Conservation (phyloP, 2,329 filamentous ascomycete genomes). For the Corynespora cassiicola region DNA sequence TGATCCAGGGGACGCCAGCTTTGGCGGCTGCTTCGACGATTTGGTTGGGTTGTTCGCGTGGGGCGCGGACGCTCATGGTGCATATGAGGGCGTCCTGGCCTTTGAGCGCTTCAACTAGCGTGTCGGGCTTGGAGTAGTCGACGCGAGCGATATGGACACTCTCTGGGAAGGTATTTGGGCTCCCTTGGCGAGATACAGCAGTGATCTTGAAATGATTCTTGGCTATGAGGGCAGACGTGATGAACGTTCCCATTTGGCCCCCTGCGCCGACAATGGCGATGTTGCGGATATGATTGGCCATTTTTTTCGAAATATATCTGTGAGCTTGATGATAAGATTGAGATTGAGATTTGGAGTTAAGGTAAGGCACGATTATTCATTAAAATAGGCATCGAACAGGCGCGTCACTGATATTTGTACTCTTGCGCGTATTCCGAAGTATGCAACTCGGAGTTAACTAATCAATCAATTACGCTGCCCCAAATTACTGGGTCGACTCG, state of each 20-base stretch:
- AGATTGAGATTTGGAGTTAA: too few relatives aligned
- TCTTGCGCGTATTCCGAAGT: too few relatives aligned
- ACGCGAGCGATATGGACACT: conserved; percentile 49
- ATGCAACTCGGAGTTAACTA: too few relatives aligned
- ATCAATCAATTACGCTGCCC: too few relatives aligned
- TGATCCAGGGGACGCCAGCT: conserved; percentile 46
- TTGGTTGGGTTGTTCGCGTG: conserved; percentile 33
- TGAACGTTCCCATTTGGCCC: conserved; percentile 39
- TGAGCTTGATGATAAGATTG: too few relatives aligned
- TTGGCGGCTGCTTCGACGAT: conserved; percentile 44
- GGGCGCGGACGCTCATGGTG: conserved; percentile 37
- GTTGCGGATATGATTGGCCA: conserved; percentile 35
- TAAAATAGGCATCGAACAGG: too few relatives aligned
- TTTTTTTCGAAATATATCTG: too few relatives aligned
- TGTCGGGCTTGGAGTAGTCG: conserved; percentile 57
- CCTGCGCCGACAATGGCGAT: conserved; percentile 46
- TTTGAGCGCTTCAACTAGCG: conserved; percentile 41
- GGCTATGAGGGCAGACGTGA: conserved; percentile 47
- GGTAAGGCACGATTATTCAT: too few relatives aligned
- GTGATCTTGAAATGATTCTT: conserved; percentile 57
- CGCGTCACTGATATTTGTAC: too few relatives aligned
- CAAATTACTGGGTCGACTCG: too few relatives aligned
- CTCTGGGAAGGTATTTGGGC: conserved; percentile 48
- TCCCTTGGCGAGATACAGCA: conserved; percentile 56
- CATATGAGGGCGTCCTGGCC: conserved; percentile 49